These are phyloP conservation scores for Paramarasmius palmivorus DNA, from an alignment of 1,284 basidiomycete species.

Conservation along the genomic window DNA sequence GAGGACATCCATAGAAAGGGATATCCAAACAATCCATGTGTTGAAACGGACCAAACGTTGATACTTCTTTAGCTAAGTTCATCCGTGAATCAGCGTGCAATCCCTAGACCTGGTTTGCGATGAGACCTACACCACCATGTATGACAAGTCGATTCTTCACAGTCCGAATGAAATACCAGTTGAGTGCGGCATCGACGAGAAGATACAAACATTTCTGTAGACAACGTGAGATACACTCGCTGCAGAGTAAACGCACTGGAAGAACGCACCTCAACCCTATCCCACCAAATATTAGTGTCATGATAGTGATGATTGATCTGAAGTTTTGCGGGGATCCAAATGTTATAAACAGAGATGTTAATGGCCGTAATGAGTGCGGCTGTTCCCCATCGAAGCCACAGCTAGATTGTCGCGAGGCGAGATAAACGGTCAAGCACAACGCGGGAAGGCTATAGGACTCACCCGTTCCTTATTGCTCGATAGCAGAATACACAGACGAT, in stretches of 20 bases:
- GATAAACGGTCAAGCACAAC: neutral
- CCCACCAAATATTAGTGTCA: conserved; percentile 7
- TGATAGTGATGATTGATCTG: conserved; percentile 4
- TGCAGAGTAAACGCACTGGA: too few species aligned
- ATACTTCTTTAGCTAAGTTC: neutral
- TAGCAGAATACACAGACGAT: conserved; percentile 5
- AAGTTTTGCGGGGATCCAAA: conserved; percentile 8
- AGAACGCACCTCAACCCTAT: neutral
- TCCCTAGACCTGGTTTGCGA: too few species aligned
- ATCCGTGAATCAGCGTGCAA: too few species aligned
- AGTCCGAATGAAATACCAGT: conserved; percentile 7
- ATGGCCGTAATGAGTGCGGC: conserved; percentile 5
- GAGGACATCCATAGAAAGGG: too few species aligned
- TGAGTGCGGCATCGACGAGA: conserved; percentile 2
- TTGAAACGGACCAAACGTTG: too few species aligned
- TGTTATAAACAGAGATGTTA: conserved; percentile 6
- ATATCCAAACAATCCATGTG: too few species aligned
- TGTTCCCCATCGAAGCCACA: conserved; percentile 3
- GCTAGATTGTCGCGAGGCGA: neutral
- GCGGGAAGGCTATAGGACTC: neutral
- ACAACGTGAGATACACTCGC: too few species aligned
- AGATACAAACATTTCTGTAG: conserved; percentile 5
- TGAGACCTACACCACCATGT: conserved; percentile 5
- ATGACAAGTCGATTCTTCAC: conserved; percentile 5
- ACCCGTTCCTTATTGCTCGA: neutral